Percentiles rank a stretch among this genome's conserved stretches.
Conservation (phyloP, 305 asterid genomes). For the Solanum hybrid region DNA sequence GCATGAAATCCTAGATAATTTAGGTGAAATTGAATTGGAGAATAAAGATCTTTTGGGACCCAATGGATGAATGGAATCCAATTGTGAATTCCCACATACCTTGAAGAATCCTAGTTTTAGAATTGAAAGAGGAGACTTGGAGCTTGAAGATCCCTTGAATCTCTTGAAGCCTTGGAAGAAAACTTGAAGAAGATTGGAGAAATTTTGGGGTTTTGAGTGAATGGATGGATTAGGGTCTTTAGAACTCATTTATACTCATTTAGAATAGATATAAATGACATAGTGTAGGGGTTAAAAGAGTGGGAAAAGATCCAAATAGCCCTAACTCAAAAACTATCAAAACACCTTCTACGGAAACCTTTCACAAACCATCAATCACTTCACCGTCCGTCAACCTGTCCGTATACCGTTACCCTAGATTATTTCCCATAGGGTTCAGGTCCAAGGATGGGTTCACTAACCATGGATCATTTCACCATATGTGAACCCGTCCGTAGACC, state of each 20-base stretch:
- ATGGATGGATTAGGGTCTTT: background rate
- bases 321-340: background rate
- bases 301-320: background rate
- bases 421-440: background rate
- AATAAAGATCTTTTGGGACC: background rate
- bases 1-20: background rate
- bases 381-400: background rate
- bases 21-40: background rate
- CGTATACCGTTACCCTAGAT: background rate
- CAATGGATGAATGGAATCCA: background rate
- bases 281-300: background rate
- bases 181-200: background rate
- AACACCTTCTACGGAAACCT: background rate
- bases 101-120: background rate
- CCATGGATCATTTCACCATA: background rate
- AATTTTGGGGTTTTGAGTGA: background rate
- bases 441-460: background rate
- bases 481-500: background rate
- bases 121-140: background rate
- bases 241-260: background rate
- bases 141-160: background rate
- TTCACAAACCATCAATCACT: background rate
- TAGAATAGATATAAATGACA: background rate
- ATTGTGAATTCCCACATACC: background rate
- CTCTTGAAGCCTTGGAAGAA: background rate